Evolutionary conservation across 805 yeast species (phyloP), one percentile per base, ranked within the genome.

Genomic region (Lipomyces orientalis): DNA sequence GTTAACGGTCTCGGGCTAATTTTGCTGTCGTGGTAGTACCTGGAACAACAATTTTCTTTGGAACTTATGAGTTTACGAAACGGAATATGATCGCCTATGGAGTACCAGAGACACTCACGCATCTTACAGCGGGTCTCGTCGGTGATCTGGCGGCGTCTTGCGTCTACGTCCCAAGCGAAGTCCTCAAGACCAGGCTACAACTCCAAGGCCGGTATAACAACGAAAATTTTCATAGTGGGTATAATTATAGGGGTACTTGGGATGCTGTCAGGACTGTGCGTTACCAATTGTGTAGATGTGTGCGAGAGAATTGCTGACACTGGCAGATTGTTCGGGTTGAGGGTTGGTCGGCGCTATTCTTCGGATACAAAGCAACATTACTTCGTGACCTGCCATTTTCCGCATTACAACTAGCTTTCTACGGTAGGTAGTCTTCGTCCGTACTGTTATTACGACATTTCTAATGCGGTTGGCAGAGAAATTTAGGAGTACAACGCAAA

Each of bases 151-250:
- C 91, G 3, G 89, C 95, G 29, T 90, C 96, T 73, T 78, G 95
- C 6, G 88, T 91, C 46, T 95, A 94, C 74, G 99, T 95, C 9
- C 99, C 99, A 5, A 87, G 93, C 35, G 99, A 95, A 76, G 98
- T 95, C 7, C 79, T 95, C 64, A 95, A 95, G 77, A 93, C 99
- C 7, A 83, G 99, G 74, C 79, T 95, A 56, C 99, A 95, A 80
- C 82, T 95, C 60, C 99, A 95, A 79, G 98, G 98, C 0, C 84
- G 88, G 43, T 84, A 86, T 78, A 92, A 93, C 78, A 94, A 93
- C 76, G 89, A 89, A 1, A 82, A 83, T 77, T 93, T 92, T 70
- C 81, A 84, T 31, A 87, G 93, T 52, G 97, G 97, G 0, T 95
- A 95, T 79, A 93, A 93, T 77, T 94, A 94, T 78, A 82, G 81